Conservation (phyloP, 805 yeast species). For the Kodamaea jinghongensis region DNA sequence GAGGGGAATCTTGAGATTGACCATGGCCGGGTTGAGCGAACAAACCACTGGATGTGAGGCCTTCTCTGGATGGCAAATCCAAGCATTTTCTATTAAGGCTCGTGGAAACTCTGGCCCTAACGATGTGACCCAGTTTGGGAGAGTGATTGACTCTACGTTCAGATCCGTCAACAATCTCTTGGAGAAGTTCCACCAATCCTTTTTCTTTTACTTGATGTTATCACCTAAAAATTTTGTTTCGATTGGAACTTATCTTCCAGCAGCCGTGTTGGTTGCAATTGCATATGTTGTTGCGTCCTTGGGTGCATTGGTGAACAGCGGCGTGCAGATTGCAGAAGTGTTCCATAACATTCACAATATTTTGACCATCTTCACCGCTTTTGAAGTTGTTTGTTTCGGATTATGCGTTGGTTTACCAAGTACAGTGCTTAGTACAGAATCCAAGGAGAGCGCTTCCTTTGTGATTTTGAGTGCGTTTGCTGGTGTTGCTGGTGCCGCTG, state of each 20-base stretch:
- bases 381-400: slow-evolving; percentile 23
- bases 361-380: slow-evolving; percentile 25
- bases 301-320: slow-evolving; percentile 50
- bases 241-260: slow-evolving; percentile 88
- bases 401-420: slow-evolving; percentile 28
- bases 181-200: slow-evolving; percentile 96
- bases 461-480: slow-evolving; percentile 18
- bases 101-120: slow-evolving; percentile 51
- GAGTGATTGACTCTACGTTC: slow-evolving; percentile 82
- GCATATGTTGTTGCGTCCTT: slow-evolving; percentile 69
- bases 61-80: slow-evolving; percentile 95
- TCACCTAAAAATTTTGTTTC: slow-evolving; percentile 82
- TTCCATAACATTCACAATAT: slow-evolving; percentile 22
- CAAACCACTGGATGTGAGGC: slow-evolving; percentile 76
- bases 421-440: slow-evolving; percentile 12
- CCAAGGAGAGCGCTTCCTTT: slow-evolving; percentile 13
- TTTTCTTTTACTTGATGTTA: slow-evolving; percentile 83
- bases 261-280: slow-evolving; percentile 70
- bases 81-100: slow-evolving; percentile 80
- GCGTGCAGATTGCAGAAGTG: slow-evolving; percentile 23
- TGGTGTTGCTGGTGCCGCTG: slow-evolving; percentile 13
- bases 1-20: slow-evolving; percentile 65
- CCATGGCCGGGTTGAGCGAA: slow-evolving; percentile 62
- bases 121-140: slow-evolving; percentile 89
- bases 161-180: slow-evolving; percentile 87